These are phyloP conservation scores for Saturnispora silvae DNA, from an alignment of 805 yeast genomes.

Conservation along the genomic window DNA sequence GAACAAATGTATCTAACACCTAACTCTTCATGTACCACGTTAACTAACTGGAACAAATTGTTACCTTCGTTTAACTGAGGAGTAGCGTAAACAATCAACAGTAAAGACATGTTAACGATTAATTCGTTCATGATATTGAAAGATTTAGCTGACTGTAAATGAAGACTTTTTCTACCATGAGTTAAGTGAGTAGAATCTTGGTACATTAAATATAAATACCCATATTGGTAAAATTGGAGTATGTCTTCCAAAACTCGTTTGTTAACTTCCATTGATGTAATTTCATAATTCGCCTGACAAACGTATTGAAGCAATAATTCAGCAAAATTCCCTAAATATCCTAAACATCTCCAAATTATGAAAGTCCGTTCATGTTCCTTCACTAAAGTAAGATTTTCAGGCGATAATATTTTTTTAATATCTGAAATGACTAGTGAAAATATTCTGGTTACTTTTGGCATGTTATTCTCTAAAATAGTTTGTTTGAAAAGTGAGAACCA, in stretches of 20 bases:
- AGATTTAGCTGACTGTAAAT: conserved; percentile 32
- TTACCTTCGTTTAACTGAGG: conserved; percentile 19
- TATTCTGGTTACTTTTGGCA: conserved; percentile 34
- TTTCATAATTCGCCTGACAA: conserved; percentile 28
- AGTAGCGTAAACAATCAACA: conserved; percentile 31
- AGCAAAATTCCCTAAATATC: conserved; percentile 43
- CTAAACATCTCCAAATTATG: conserved; percentile 38
- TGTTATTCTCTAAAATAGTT: conserved; percentile 29
- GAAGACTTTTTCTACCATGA: conserved; percentile 31
- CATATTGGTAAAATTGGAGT: conserved; percentile 29
- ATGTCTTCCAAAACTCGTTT: conserved; percentile 16
- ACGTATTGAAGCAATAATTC: conserved; percentile 25
- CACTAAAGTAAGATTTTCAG: conserved; percentile 16
- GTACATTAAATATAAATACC: conserved; percentile 40
- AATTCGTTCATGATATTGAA: conserved; percentile 37
- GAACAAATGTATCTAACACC: conserved; percentile 67
- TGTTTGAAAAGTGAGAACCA: conserved; percentile 65
- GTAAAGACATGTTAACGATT: conserved; percentile 28
- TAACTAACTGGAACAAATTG: conserved; percentile 41
- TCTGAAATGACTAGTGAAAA: conserved; percentile 41
- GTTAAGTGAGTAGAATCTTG: conserved; percentile 39
- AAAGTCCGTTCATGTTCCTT: conserved; percentile 29
- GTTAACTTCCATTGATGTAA: conserved; percentile 6
- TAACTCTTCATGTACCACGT: conserved; percentile 59
- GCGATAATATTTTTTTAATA: conserved; percentile 30